Base-by-base conservation (phyloP, 306 rosid species). In the Inga laurina region DNA sequence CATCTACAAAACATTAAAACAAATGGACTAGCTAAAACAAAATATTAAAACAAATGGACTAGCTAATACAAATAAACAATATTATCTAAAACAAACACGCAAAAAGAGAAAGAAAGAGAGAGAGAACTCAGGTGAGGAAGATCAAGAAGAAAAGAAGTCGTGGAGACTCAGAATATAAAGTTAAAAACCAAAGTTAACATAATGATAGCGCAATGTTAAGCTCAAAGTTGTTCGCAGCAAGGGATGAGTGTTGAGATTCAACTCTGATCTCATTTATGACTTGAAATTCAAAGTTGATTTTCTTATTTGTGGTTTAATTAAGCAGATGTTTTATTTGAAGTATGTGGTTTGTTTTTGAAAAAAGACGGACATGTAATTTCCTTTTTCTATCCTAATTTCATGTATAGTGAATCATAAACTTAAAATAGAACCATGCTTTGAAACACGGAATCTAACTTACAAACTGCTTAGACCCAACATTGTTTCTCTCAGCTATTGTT, bases 401-500 rank as follows among this genome's bases (percentile, higher is more conserved):
- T 75, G 74, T 74, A 51, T 72, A 24, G 5, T 65, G 43, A 48
- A 61, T 34, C 79, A 24, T 76, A 79, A 77, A 79, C 54, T 46
- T 68, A 69, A 48, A 62, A 54, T 45, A 77, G 14, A 56, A 41
- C 35, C 56, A 73, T 48, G 71, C 49, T 72, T 49, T 78, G 48
- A 37, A 77, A 75, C 79, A 27, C 49, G 80, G 59, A 85, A 66
- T 48, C 83, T 49, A 61, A 85, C 97, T 94, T 90, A 96, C 97
- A 83, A 92, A 92, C 77, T 96, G 99, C 82, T 94, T 96, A 88
- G 90, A 96, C 64, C 99, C 99, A 18, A 94, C 85, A 88, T 86
- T 94, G 90, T 91, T 94, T 83, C 91, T 92, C 91, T 91, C 98
- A 19, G 98, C 97, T 83, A 96, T 92, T 78, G 95, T 94, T 89